Conservation (phyloP, 2,329 filamentous ascomycete species). For the Arthrinium phaeospermum region DNA sequence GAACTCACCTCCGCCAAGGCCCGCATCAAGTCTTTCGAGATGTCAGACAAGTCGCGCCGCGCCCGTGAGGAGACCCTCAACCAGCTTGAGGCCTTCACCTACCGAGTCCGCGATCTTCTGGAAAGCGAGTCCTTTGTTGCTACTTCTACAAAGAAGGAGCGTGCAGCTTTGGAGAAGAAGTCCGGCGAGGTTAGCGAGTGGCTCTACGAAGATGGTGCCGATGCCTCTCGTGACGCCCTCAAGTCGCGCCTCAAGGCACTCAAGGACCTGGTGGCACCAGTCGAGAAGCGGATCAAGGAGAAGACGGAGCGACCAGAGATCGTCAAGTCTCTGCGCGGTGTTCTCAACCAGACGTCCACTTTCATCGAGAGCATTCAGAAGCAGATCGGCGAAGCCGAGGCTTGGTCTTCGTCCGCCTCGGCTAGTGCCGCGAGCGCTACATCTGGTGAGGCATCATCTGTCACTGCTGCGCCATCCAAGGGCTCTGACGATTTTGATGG, state of each 20-base stretch:
- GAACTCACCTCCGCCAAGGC: slow-evolving; percentile 63
- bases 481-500: slow-evolving; percentile 66
- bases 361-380: slow-evolving; percentile 73
- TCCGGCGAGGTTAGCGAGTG: slow-evolving; percentile 79
- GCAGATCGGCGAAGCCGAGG: slow-evolving; percentile 72
- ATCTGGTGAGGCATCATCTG: slow-evolving; percentile 44
- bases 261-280: slow-evolving; percentile 77
- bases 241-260: slow-evolving; percentile 78
- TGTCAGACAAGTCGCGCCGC: slow-evolving; percentile 78
- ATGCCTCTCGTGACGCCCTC: slow-evolving; percentile 77
- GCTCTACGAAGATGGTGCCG: slow-evolving; percentile 85
- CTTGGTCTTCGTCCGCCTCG: slow-evolving; percentile 60
- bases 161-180: slow-evolving; percentile 69
- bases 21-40: slow-evolving; percentile 82
- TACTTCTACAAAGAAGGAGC: slow-evolving; percentile 72
- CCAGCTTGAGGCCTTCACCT: slow-evolving; percentile 91
- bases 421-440: slow-evolving; percentile 52
- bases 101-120: slow-evolving; percentile 83
- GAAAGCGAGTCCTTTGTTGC: slow-evolving; percentile 76
- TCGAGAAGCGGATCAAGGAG: slow-evolving; percentile 78
- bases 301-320: slow-evolving; percentile 72
- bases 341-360: slow-evolving; percentile 73
- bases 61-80: slow-evolving; percentile 88
- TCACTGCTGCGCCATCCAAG: slow-evolving; percentile 54
- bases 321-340: slow-evolving; percentile 69